A percentile compares a stretch with the other conserved stretches of the same genome.
phyloP scores from a whole-genome alignment of 768 basidiomycete species.

The Albatrellus ellisii region DNA sequence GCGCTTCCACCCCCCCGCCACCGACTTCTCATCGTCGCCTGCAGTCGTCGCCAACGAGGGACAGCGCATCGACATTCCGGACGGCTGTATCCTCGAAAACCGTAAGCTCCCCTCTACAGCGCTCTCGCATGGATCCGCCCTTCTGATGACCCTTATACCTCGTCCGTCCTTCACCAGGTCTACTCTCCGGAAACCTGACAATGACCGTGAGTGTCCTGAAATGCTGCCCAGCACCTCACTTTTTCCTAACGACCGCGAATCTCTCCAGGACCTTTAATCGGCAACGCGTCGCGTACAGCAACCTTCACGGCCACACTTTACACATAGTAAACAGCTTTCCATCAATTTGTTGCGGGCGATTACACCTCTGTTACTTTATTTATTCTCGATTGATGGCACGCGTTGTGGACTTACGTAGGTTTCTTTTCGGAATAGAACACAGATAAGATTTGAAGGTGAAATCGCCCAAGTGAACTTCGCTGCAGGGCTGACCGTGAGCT shows the following conservation, averaged over 20 bases:
- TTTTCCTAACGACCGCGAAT: background rate
- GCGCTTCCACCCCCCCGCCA: background rate
- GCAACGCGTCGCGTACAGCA: no score
- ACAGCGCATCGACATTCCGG: slow-evolving; percentile 61
- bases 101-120: slow-evolving; percentile 22
- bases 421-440: no score
- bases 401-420: no score
- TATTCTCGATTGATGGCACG: no score
- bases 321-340: no score
- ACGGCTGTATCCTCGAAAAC: slow-evolving; percentile 62
- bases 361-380: no score
- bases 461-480: no score
- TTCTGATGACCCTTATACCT: slow-evolving; percentile 3
- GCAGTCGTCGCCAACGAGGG: slow-evolving; percentile 64
- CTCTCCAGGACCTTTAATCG: background rate
- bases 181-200: slow-evolving; percentile 76
- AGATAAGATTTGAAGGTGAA: no score
- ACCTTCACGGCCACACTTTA: no score
- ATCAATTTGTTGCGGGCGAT: no score
- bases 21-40: slow-evolving; percentile 8
- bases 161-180: no score
- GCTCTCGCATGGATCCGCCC: slow-evolving; percentile 7
- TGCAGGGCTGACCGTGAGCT: no score
- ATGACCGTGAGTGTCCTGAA: slow-evolving; percentile 43
- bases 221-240: background rate